Conservation (phyloP, 257 asterid species). For the Nicotiana knightiana region DNA sequence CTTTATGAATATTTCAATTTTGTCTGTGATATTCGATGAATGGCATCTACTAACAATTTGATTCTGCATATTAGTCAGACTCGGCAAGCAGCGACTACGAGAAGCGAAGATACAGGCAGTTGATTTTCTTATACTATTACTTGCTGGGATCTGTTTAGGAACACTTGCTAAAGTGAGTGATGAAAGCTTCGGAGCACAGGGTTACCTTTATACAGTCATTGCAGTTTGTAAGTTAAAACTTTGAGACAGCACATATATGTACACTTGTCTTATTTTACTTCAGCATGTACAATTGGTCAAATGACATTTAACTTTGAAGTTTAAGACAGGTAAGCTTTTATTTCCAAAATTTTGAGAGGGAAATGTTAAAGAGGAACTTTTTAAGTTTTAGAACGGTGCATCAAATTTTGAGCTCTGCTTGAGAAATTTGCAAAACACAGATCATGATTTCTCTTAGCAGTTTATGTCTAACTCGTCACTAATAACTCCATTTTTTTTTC, state of each 20-base stretch:
- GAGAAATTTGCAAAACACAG: neutral
- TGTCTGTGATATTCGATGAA: neutral
- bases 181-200: slow-evolving; percentile 76
- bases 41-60: neutral
- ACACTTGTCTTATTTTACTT: neutral
- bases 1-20: neutral
- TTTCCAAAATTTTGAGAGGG: neutral
- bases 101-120: slow-evolving; percentile 79
- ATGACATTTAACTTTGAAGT: neutral
- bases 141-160: slow-evolving; percentile 96
- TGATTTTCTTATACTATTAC: slow-evolving; percentile 72
- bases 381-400: neutral
- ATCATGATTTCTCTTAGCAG: neutral
- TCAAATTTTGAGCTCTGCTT: neutral
- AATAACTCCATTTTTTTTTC: neutral
- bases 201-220: slow-evolving; percentile 79
- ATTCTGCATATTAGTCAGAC: slow-evolving; percentile 33
- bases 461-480: neutral
- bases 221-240: slow-evolving; percentile 69
- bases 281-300: neutral
- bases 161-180: slow-evolving; percentile 62
- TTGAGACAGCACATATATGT: neutral
- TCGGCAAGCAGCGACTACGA: slow-evolving; percentile 76
- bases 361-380: neutral
- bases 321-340: neutral